phyloP scores from a whole-genome alignment of 176 grass and related monocot species.

The Calamus simplicifolius region DNA sequence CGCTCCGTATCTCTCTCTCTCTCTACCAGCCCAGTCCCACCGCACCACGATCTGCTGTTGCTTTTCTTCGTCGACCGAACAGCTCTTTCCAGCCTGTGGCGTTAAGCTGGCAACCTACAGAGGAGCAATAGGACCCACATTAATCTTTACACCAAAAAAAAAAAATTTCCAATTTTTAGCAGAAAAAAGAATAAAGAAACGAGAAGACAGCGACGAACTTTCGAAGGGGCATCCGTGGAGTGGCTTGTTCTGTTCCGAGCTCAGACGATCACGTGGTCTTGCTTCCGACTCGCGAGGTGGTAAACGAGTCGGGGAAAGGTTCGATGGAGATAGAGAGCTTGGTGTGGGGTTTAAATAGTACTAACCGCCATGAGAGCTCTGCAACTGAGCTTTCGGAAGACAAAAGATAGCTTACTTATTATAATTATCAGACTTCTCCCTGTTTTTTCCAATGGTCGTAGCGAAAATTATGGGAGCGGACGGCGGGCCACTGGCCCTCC shows the following conservation, averaged over 20 bases:
- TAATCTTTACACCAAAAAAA: too few species aligned
- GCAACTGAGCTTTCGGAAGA: background rate
- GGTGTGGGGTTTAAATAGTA: background rate
- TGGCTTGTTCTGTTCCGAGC: too few species aligned
- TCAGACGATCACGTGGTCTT: too few species aligned
- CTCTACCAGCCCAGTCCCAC: background rate
- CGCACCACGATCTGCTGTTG: background rate
- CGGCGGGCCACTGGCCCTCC: background rate
- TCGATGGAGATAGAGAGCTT: too few species aligned
- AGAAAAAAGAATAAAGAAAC: background rate
- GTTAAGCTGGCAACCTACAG: background rate
- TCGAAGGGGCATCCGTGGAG: background rate
- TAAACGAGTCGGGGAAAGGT: too few species aligned
- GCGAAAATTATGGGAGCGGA: too few species aligned
- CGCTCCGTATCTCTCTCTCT: background rate
- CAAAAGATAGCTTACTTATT: background rate
- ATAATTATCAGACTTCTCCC: background rate
- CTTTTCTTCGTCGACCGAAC: background rate
- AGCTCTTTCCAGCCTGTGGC: constrained; percentile 15
- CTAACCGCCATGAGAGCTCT: constrained; percentile 5
- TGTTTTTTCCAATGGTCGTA: background rate
- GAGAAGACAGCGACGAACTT: background rate
- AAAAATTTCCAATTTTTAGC: too few species aligned
- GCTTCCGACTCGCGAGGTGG: too few species aligned
- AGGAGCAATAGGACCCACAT: background rate